Conservation (phyloP, 441 rosid species). For the Dalechampia spathulata region DNA sequence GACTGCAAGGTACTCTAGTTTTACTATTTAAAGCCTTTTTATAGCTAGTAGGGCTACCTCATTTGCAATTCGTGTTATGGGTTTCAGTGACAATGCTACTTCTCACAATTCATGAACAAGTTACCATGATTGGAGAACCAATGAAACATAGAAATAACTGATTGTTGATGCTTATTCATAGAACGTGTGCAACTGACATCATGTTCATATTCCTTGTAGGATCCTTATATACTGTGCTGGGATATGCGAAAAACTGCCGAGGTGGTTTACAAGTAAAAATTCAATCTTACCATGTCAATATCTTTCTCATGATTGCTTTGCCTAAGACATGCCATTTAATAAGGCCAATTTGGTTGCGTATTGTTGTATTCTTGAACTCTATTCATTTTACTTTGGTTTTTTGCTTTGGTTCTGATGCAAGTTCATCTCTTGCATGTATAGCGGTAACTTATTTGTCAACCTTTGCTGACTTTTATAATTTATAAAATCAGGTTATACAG, state of each 20-base stretch:
- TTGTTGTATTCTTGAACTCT: not conserved
- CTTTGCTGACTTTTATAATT: not conserved
- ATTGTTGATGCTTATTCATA: conserved; percentile 5
- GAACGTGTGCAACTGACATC: conserved; percentile 7
- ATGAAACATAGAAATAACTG: not conserved
- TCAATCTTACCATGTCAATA: not conserved
- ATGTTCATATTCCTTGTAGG: conserved; percentile 34
- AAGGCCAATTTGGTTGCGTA: not conserved
- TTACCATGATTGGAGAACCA: not conserved
- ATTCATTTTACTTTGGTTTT: too few species aligned
- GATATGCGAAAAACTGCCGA: conserved; percentile 81
- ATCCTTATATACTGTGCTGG: conserved; percentile 93
- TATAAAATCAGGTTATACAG: conserved; percentile 60
- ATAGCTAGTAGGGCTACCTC: too few species aligned
- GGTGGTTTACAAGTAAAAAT: conserved; percentile 76
- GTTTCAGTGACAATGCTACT: not conserved
- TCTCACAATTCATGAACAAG: not conserved
- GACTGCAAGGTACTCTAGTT: not conserved
- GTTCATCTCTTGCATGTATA: not conserved
- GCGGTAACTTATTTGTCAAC: not conserved
- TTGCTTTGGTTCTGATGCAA: too few species aligned
- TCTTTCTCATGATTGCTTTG: not conserved
- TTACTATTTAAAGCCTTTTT: not conserved
- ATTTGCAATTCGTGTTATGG: not conserved
- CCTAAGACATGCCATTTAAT: not conserved